Evolutionary conservation across 139 green algal genomes (phyloP).

Genomic region (Desmodesmus armatus): DNA sequence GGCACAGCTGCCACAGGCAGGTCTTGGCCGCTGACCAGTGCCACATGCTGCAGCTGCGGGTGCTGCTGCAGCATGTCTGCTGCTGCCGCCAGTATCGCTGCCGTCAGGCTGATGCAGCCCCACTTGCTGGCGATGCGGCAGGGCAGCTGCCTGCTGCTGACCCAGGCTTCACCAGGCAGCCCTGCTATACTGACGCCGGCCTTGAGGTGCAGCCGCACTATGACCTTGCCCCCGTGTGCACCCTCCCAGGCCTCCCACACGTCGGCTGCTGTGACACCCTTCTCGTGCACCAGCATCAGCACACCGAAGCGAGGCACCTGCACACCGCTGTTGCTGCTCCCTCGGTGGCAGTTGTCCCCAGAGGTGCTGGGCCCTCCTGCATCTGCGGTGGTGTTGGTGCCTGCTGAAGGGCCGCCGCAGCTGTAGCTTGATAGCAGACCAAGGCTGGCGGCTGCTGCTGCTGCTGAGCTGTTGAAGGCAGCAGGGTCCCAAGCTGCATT

Average conservation of each 20-base stretch:
- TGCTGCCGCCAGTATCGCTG: background rate
- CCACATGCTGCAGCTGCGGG: slow-evolving; percentile 33
- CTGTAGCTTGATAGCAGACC: too few relatives aligned
- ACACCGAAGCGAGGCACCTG: slow-evolving; percentile 3
- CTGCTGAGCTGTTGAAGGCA: background rate
- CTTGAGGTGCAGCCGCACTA: slow-evolving; percentile 43
- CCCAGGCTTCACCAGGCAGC: background rate
- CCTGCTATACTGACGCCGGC: background rate
- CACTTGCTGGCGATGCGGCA: slow-evolving; percentile 1
- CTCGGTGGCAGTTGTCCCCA: background rate
- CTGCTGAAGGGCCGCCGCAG: too few relatives aligned
- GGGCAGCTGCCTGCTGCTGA: slow-evolving; percentile 4
- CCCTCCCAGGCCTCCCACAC: slow-evolving; percentile 37
- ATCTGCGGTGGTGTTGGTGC: too few relatives aligned
- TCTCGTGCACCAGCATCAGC: slow-evolving; percentile 38
- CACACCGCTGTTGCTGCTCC: background rate
- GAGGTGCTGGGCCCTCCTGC: too few relatives aligned
- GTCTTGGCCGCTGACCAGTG: slow-evolving; percentile 36
- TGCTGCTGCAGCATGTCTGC: slow-evolving; percentile 36
- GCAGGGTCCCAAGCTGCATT: background rate
- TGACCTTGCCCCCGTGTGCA: background rate
- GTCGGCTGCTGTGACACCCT: background rate
- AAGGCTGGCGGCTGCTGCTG: background rate
- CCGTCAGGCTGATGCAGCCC: slow-evolving; percentile 35
- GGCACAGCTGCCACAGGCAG: slow-evolving; percentile 15